Evolutionary conservation across 140 eudicot genomes (phyloP).

Genomic region (Cichorium intybus): DNA sequence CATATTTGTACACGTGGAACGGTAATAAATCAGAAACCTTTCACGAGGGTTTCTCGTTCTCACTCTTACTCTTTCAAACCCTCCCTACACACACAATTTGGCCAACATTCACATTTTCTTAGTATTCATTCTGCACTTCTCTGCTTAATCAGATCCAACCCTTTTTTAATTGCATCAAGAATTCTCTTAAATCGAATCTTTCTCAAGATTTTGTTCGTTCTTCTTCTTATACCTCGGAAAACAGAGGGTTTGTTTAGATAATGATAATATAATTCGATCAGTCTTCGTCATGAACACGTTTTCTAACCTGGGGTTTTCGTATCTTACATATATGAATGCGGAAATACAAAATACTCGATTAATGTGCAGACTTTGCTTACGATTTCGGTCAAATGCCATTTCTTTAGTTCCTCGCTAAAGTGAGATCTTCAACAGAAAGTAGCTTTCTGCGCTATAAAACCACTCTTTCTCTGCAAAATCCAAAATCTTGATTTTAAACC

Average conservation of each 20-base stretch:
- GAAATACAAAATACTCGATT: neutral
- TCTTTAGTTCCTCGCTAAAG: neutral
- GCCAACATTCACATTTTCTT: conserved; percentile 13
- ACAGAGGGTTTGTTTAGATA: neutral
- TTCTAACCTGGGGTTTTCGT: neutral
- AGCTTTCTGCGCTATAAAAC: neutral
- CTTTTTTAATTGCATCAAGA: conserved; percentile 16
- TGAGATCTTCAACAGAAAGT: conserved; percentile 25
- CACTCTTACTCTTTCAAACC: conserved; percentile 35
- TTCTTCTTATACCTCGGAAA: conserved; percentile 18
- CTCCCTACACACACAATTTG: neutral
- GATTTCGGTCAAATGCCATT: conserved; percentile 21
- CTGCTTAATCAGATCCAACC: conserved; percentile 17
- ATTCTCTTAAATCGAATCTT: conserved; percentile 20
- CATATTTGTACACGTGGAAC: conserved; percentile 7
- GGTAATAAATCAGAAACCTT: conserved; percentile 9
- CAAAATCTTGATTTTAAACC: conserved; percentile 17
- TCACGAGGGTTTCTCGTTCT: conserved; percentile 24
- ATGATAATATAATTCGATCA: neutral
- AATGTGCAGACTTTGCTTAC: conserved; percentile 21
- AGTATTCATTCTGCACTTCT: conserved; percentile 11
- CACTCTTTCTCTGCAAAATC: neutral
- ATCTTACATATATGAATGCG: neutral
- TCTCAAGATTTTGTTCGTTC: conserved; percentile 18
- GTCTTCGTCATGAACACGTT: conserved; percentile 6